A percentile compares a stretch with the other conserved stretches of the same genome.
These are phyloP conservation scores for Ophiostoma angusticollis DNA, from an alignment of 2,329 filamentous ascomycete species.

Conservation along the genomic window DNA sequence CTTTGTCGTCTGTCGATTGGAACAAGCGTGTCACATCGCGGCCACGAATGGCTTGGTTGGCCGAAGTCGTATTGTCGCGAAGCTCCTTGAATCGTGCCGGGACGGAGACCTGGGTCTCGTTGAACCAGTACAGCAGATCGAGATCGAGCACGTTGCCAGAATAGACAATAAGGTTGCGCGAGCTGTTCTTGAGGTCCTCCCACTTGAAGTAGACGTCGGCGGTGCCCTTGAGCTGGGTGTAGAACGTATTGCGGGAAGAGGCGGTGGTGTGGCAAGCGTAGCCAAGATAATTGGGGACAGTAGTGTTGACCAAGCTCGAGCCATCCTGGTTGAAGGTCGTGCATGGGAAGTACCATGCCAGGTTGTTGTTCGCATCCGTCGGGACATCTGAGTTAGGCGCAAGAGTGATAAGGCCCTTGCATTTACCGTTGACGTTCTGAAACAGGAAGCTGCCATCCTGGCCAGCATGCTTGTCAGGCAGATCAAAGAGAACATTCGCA, in stretches of 20 bases:
- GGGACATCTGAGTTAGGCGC: constrained; percentile 64
- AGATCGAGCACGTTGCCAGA: constrained; percentile 88
- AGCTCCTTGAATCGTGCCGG: constrained; percentile 71
- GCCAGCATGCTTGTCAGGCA: constrained; percentile 71
- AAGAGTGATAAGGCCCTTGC: constrained; percentile 76
- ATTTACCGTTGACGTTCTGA: constrained; percentile 95
- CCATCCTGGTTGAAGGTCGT: constrained; percentile 87
- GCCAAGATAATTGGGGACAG: constrained; percentile 63
- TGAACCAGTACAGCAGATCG: constrained; percentile 81
- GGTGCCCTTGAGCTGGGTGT: constrained; percentile 48
- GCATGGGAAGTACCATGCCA: constrained; percentile 98
- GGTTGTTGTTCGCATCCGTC: constrained; percentile 54
- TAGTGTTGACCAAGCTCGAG: constrained; percentile 62
- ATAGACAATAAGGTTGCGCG: constrained; percentile 86
- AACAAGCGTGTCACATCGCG: constrained; percentile 83
- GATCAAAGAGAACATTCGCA: constrained; percentile 75
- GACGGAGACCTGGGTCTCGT: constrained; percentile 62
- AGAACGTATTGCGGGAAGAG: constrained; percentile 59
- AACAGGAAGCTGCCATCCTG: constrained; percentile 94
- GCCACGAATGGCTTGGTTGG: constrained; percentile 56
- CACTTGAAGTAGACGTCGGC: constrained; percentile 95
- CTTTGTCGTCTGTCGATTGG: constrained; percentile 65
- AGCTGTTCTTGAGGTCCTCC: constrained; percentile 81
- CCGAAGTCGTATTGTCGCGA: constrained; percentile 47
- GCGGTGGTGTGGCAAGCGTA: constrained; percentile 78